These are phyloP conservation scores for Xylariaceae sp. DNA, from an alignment of 2,329 filamentous ascomycete species.

Conservation along the genomic window DNA sequence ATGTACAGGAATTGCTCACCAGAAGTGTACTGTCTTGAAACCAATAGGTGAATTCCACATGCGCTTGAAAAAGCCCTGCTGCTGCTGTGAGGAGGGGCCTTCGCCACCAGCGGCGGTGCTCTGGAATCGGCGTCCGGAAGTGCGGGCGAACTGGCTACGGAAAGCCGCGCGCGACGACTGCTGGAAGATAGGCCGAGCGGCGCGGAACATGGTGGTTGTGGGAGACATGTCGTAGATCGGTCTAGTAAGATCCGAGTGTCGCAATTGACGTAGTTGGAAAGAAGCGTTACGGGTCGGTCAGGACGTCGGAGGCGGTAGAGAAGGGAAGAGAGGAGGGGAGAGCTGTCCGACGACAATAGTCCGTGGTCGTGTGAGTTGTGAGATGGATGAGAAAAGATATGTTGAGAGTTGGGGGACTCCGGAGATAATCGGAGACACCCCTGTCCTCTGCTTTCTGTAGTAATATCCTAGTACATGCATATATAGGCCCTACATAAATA, in stretches of 20 bases:
- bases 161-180: conserved; percentile 61
- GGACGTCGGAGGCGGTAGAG: neutral
- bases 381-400: neutral
- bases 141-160: conserved; percentile 50
- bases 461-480: neutral
- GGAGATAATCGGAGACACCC: conserved; percentile 30
- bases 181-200: conserved; percentile 60
- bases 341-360: conserved; percentile 21
- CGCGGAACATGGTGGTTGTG: conserved; percentile 58
- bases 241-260: neutral
- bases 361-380: neutral
- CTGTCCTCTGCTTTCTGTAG: neutral
- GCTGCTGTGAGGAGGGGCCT: conserved; percentile 48
- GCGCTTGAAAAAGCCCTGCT: conserved; percentile 70
- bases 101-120: conserved; percentile 62
- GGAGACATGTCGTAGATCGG: conserved; percentile 49
- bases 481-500: neutral
- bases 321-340: conserved; percentile 11
- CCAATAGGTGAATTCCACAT: conserved; percentile 85
- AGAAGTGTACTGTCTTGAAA: conserved; percentile 96
- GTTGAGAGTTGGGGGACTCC: conserved; percentile 26
- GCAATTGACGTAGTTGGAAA: neutral
- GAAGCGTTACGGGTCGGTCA: neutral
- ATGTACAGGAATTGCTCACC: conserved; percentile 60
- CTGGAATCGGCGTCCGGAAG: conserved; percentile 70